phyloP scores from a whole-genome alignment of 805 yeast genomes.

The Nakazawaea siamensis region DNA sequence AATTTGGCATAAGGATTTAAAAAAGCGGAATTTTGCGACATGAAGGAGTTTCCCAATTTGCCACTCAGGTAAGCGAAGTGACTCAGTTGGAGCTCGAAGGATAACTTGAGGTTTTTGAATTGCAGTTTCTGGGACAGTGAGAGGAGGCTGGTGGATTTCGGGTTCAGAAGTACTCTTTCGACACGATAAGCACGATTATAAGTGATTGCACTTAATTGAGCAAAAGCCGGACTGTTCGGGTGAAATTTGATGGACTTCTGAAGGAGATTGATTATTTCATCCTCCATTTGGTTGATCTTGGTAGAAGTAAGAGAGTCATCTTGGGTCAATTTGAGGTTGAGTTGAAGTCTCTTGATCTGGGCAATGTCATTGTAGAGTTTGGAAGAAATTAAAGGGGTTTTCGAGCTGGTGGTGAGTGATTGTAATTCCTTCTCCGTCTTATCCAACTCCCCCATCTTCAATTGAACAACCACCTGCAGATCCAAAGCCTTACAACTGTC shows the following conservation, averaged over 20 bases:
- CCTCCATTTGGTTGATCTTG: background rate
- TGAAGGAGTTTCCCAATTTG: slow-evolving; percentile 1
- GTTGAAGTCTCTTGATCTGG: slow-evolving; percentile 3
- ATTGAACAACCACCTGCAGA: no score
- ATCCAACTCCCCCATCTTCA: background rate
- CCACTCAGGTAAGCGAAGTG: slow-evolving; percentile 3
- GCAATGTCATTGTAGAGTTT: slow-evolving; percentile 6
- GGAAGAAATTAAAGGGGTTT: slow-evolving; percentile 1
- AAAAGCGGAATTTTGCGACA: background rate
- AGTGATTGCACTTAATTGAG: slow-evolving; percentile 1
- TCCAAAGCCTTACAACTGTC: no score
- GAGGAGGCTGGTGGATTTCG: background rate
- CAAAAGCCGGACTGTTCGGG: slow-evolving; percentile 3
- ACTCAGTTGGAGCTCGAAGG: slow-evolving; percentile 3
- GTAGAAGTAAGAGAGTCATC: background rate
- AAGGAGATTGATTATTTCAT: background rate
- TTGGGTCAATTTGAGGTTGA: background rate
- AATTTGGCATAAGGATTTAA: slow-evolving; percentile 6
- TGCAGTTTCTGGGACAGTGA: background rate
- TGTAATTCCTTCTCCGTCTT: background rate
- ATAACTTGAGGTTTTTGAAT: background rate
- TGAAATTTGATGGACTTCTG: slow-evolving; percentile 1
- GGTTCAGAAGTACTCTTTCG: background rate
- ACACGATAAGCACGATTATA: background rate
- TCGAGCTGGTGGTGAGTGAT: background rate